Evolutionary conservation across 495 filamentous ascomycete genomes (phyloP), one percentile per base, ranked within the genome.

Genomic region (Apiosordaria backusii): DNA sequence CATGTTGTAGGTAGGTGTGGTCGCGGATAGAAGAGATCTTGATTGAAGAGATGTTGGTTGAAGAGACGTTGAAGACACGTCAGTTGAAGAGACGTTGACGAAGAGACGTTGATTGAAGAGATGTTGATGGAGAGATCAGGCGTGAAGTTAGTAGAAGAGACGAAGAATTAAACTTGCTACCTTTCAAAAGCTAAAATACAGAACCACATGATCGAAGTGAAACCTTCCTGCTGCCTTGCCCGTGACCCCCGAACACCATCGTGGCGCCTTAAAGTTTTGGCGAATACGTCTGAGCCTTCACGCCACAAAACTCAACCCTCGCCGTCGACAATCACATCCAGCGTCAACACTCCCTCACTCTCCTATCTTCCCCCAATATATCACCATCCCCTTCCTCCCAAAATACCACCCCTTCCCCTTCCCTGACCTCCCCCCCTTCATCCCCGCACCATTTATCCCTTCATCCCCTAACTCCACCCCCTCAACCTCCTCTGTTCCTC

Each of bases 381-480:
- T 65, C 13, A 77, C 84, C 64, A 72, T 84, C 60, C 68, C 71
- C 65, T 75, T 85, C 57, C 82, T 82, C 54, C 64, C 76, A 53
- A 82, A 85, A 67, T 73, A 85, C 60, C 80, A 83, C 55, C 80
- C 81, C 67, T 68, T 80, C 53, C 82, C 84, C 57, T 83, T 84
- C 75, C 60, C 60, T n/a, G 63, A 78, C 66, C 78, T 84, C 4
- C 79, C 85, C 58, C 53, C 75, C 63, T 57, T 80, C 62, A 75
- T 74, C 6, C 58, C 68, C 23, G 61, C 66, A n/a, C 25, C 65
- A 9, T 27, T 63, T 4, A 16, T 16, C 54, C 35, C 3, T 27
- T 59, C 60, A 50, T 7, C 65, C 22, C 62, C 58, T 45, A 26
- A 24, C 16, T 58, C 22, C 53, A 16, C 57, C 60, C 63, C 58